phyloP scores from a whole-genome alignment of 176 grass and related monocot species.

The Oryza rufipogon region DNA sequence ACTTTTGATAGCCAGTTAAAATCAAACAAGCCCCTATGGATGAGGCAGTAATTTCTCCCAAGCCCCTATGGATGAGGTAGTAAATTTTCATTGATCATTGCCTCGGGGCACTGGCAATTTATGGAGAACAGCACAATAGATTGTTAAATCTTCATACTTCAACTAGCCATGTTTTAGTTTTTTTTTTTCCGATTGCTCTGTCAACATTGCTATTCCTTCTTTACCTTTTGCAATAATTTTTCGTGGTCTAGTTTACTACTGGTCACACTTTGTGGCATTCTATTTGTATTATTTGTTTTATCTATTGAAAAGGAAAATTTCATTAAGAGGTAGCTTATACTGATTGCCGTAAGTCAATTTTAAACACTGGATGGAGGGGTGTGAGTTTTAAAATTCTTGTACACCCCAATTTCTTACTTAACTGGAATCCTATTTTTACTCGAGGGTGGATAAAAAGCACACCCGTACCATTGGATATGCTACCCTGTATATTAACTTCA shows the following conservation, averaged over 20 bases:
- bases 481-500: background rate
- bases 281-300: too few species aligned
- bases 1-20: background rate
- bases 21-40: background rate
- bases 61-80: background rate
- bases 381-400: background rate
- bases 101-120: background rate
- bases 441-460: conserved; percentile 3
- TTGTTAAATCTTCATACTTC: conserved; percentile 3
- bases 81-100: background rate
- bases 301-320: background rate
- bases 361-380: background rate
- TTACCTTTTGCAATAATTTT: background rate
- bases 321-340: background rate
- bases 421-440: conserved; percentile 23
- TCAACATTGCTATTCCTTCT: background rate
- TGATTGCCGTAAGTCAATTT: background rate
- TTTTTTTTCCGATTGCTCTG: background rate
- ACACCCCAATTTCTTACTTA: background rate
- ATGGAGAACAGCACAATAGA: background rate
- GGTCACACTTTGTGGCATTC: too few species aligned
- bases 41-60: background rate
- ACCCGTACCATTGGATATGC: conserved; percentile 16
- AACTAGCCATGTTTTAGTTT: background rate
- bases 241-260: too few species aligned